A percentile compares a stretch with the other conserved stretches of the same genome.
These are phyloP conservation scores for Ophiocordyceps robertsii DNA, from an alignment of 2,329 filamentous ascomycete genomes.

Conservation along the genomic window DNA sequence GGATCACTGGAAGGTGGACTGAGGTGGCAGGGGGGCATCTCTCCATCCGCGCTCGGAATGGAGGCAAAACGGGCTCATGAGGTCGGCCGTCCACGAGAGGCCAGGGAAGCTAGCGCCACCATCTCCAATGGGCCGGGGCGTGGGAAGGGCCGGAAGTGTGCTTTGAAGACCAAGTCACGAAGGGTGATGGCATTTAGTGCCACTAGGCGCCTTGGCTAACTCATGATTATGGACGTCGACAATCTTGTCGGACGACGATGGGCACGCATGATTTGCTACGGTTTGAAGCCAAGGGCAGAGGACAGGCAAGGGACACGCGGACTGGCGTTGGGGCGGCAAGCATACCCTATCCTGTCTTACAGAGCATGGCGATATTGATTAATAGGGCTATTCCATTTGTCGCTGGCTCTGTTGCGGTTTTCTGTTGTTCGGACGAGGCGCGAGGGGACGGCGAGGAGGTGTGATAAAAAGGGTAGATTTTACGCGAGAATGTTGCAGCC, in stretches of 20 bases:
- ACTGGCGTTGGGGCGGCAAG: slow-evolving; percentile 17
- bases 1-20: slow-evolving; percentile 94
- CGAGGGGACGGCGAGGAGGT: too few relatives aligned
- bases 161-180: too few relatives aligned
- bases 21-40: slow-evolving; percentile 17
- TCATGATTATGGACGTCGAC: too few relatives aligned
- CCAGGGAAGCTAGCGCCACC: neutral
- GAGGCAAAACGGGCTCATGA: neutral
- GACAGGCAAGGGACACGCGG: slow-evolving; percentile 1
- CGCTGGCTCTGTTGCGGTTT: neutral
- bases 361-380: slow-evolving; percentile 18
- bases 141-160: too few relatives aligned
- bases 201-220: too few relatives aligned
- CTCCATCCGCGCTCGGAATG: neutral
- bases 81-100: neutral
- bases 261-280: neutral
- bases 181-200: too few relatives aligned
- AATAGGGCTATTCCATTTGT: slow-evolving; percentile 12
- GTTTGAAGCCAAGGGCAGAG: neutral
- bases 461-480: too few relatives aligned
- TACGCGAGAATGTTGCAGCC: too few relatives aligned
- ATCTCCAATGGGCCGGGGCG: too few relatives aligned
- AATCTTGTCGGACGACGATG: too few relatives aligned
- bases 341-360: slow-evolving; percentile 10
- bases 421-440: too few relatives aligned